Evolutionary conservation across 345 rosid species (phyloP), one percentile per base, ranked within the genome.

Genomic region (Laguncularia racemosa): DNA sequence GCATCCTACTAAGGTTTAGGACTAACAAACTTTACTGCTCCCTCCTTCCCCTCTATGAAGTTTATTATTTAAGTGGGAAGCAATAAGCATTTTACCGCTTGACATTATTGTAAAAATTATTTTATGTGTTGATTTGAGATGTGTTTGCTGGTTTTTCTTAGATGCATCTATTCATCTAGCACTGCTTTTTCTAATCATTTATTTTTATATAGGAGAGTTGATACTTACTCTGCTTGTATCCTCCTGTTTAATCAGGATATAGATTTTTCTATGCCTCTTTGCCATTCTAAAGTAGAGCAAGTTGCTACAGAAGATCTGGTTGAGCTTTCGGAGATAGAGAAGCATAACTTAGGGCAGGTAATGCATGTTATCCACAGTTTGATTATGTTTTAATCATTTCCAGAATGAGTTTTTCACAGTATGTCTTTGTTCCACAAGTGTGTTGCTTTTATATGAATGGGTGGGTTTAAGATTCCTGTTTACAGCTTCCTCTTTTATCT

Each of bases 311-410:
- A 90, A 76, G 92, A 93, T 75, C 78, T 93, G 62, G 79, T 79
- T 20, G 97, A 93, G 81, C 97, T 93, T 61, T 82, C 95, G 58
- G 96, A 90, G 81, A 84, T 95, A 48, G 95, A 90, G 78, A 90
- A 85, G 68, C 82, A 87, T 64, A 89, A 87, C 70, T 60, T 95
- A 58, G 99, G 96, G 74, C 96, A 95, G 97, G 99, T 95, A 46
- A 43, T 21, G 13, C 19, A 18, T 51, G 26, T 20, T 33, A 4
- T 33, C 40, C 40, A 33, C 40, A 6, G 7, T 33, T 7, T 33
- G 4, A 33, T 11, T 15, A 19, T 51, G 28, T 28, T 19, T 28
- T 15, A 9, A 6, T 51, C 20, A n/a, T 14, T 51, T 19, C 12
- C 14, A 0, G 26, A 28, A 51, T 13, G 33, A 51, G 28, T 19